Conservation (phyloP, 1,139 yeast genomes). For the Pichia norvegensis region DNA sequence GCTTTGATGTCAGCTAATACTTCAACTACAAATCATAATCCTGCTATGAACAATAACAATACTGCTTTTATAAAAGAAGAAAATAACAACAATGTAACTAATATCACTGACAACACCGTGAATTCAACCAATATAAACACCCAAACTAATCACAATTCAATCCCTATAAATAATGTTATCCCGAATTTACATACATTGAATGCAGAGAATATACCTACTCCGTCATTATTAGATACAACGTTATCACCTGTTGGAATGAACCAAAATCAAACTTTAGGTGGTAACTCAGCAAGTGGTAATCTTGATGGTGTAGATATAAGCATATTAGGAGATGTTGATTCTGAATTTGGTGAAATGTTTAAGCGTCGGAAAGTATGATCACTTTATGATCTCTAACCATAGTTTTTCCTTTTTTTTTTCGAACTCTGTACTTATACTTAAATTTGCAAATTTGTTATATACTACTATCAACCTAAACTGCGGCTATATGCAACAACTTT, state of each 20-base stretch:
- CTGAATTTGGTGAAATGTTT: conserved; percentile 8
- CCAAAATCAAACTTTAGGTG: neutral
- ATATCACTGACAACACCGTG: neutral
- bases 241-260: conserved; percentile 8
- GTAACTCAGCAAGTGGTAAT: neutral
- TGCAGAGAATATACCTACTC: conserved; percentile 5
- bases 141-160: neutral
- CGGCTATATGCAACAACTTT: neutral
- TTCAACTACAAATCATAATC: neutral
- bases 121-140: neutral
- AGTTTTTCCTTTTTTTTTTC: neutral
- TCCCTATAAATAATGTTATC: neutral
- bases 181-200: conserved; percentile 1
- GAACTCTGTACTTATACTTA: neutral
- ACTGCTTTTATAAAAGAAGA: neutral
- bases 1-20: neutral
- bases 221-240: conserved; percentile 8
- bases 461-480: no score
- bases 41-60: neutral
- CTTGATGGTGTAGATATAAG: conserved; percentile 2
- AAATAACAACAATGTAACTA: neutral
- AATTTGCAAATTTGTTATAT: neutral
- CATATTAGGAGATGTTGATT: neutral
- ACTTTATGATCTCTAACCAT: neutral
- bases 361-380: conserved; percentile 4